A percentile compares a stretch with the other conserved stretches of the same genome.
These are phyloP conservation scores for Ambrosiella beaveri DNA, from an alignment of 2,329 filamentous ascomycete species.

Conservation along the genomic window DNA sequence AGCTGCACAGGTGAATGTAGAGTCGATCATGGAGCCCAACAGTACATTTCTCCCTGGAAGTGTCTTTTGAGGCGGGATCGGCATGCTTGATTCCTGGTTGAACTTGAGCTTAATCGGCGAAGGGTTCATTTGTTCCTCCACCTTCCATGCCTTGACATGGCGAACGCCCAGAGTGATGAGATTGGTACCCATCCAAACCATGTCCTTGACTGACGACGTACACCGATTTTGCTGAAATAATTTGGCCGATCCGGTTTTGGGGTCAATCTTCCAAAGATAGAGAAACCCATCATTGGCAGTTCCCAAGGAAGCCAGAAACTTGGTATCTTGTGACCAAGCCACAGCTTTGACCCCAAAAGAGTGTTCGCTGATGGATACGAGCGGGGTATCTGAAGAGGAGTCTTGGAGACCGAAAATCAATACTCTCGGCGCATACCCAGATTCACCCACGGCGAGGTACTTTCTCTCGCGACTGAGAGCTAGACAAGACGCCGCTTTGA, in stretches of 20 bases:
- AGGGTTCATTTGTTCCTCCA: constrained; percentile 45
- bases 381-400: constrained; percentile 58
- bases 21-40: constrained; percentile 64
- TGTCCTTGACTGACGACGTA: constrained; percentile 67
- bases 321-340: constrained; percentile 75
- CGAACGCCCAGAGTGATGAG: constrained; percentile 78
- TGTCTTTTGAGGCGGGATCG: constrained; percentile 34
- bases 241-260: constrained; percentile 62
- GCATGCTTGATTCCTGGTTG: constrained; percentile 17
- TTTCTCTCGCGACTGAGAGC: constrained; percentile 74
- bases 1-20: constrained; percentile 64
- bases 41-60: constrained; percentile 76
- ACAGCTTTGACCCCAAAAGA: constrained; percentile 76
- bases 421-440: constrained; percentile 80
- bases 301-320: constrained; percentile 75
- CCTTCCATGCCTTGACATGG: constrained; percentile 84
- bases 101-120: constrained; percentile 50
- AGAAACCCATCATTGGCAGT: constrained; percentile 84
- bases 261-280: constrained; percentile 75
- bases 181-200: constrained; percentile 76
- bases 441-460: constrained; percentile 85
- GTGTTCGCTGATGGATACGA: constrained; percentile 79
- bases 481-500: constrained; percentile 86
- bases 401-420: constrained; percentile 78
- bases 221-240: constrained; percentile 80